Evolutionary conservation across 371 early-diverging fungal species (phyloP), one percentile per base, ranked within the genome.

Genomic region (Enteropsectra breve): DNA sequence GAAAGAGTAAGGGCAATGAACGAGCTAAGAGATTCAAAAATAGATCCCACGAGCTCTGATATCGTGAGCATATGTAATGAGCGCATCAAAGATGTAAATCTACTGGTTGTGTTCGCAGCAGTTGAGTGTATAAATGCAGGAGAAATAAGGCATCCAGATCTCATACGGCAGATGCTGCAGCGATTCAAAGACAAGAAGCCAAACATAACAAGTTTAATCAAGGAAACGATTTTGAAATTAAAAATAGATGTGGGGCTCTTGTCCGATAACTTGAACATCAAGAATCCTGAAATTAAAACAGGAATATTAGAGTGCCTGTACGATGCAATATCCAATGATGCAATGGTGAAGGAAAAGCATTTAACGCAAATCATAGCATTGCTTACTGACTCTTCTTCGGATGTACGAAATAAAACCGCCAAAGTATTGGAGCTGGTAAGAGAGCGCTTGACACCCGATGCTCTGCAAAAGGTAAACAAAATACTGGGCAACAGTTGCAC

Each of bases 131-230:
- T 56, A 8, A 5, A 36, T 8, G 34, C 6, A 8, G 56, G 56
- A n/a, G 34, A 56, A 26, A 26, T 57, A 18, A 65, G 30, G 30
- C 49, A 46, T 32, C 1, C 15, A 23, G 61, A 54, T 6, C 46
- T 67, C 28, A 36, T 59, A 11, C 55, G 48, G 26, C 53, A 54
- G 8, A 28, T 62, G 30, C 28, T 68, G 26, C 55, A 58, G 28
- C 58, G 68, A 43, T 47, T 71, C 15, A 71, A 71, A 45, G 67
- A 72, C 47, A 72, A 66, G 57, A 72, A 67, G 54, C 49, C 5
- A 11, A 5, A 4, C 2, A 29, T 62, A n/a, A 55, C 59, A 0
- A 52, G 63, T 26, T 57, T 60, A 38, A 72, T 72, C 4, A 67
- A 62, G 36, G 67, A 72, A n/a, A 46, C 50, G 30, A 28, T 72